A percentile compares a stretch with the other conserved stretches of the same genome.
phyloP scores from a whole-genome alignment of 2,329 filamentous ascomycete genomes.

The Colletotrichum spaethianum region DNA sequence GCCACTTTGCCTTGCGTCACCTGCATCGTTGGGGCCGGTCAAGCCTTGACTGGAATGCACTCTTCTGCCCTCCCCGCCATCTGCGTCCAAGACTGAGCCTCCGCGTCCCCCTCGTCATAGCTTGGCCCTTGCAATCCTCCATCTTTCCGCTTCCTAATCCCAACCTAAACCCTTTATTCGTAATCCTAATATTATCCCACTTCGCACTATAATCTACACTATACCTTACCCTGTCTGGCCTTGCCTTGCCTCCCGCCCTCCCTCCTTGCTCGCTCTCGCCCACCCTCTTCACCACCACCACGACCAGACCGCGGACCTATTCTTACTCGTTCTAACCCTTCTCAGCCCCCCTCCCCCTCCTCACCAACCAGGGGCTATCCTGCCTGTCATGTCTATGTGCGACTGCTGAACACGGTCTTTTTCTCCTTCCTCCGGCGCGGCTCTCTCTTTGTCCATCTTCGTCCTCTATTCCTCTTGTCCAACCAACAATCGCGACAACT shows the following conservation, averaged over 20 bases:
- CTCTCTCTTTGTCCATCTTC: slow-evolving; percentile 6
- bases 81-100: slow-evolving; percentile 9
- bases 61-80: slow-evolving; percentile 24
- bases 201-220: slow-evolving; percentile 38
- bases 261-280: slow-evolving; percentile 27
- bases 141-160: slow-evolving; percentile 31
- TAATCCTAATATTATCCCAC: slow-evolving; percentile 41
- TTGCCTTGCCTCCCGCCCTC: slow-evolving; percentile 29
- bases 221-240: slow-evolving; percentile 36
- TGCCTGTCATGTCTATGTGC: slow-evolving; percentile 39
- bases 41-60: slow-evolving; percentile 33
- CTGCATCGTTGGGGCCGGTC: not conserved
- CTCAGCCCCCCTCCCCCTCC: slow-evolving; percentile 28
- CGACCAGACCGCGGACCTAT: slow-evolving; percentile 29
- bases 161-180: slow-evolving; percentile 33
- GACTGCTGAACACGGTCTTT: slow-evolving; percentile 30
- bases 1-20: not conserved
- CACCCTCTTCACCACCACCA: slow-evolving; percentile 30
- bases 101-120: slow-evolving; percentile 32
- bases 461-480: slow-evolving; percentile 15
- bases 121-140: slow-evolving; percentile 20
- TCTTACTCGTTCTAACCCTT: slow-evolving; percentile 27
- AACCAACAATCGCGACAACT: slow-evolving; percentile 3
- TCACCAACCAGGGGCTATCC: slow-evolving; percentile 34
- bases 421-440: slow-evolving; percentile 10